Evolutionary conservation across 225 moss, liverwort and hornwort species (phyloP), one percentile per base, ranked within the genome.

Genomic region (Sphagnum contortum): DNA sequence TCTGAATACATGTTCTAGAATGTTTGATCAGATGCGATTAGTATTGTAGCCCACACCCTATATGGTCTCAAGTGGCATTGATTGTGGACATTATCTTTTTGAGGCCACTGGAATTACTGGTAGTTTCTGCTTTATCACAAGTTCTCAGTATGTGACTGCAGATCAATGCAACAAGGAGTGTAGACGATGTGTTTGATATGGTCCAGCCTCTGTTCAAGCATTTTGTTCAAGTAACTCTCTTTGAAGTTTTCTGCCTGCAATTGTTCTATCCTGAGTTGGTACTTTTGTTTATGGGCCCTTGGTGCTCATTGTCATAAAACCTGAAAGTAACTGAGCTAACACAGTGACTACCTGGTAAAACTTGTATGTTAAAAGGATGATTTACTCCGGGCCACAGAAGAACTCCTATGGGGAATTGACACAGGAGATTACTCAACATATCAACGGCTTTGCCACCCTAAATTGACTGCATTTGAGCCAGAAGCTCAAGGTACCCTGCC

Each of bases 401-500:
- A 81, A 79, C 84, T 92, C 71, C 71, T 86, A 77, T 70, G 79
- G 83, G 89, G 87, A 73, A 75, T 87, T 72, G 95, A 90, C 71
- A 64, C 60, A 55, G 84, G 86, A 47, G 69, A 90, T 83, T 88
- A 86, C 78, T 82, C 79, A 78, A 70, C 82, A 13, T 88, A 85
- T 71, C 67, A 86, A 73, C 81, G 76, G 50, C 73, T 83, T 69
- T 86, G 84, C 68, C 82, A 86, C 69, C 79, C 95, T 70, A 60
- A 79, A 78, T 75, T 92, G 63, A 92, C 96, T n/a, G 81, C 90
- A 61, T 96, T 96, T 55, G 96, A 96, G 71, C 90, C 92, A 49
- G 76, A 96, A 66, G 67, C 87, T 64, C 80, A 82, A 88, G 91
- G 89, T 88, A 74, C 47, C 11, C 48, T 2, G 49, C 10, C 3